Percentiles rank a stretch among this genome's conserved stretches.
These are phyloP conservation scores for Kitagawia praeruptora DNA, from an alignment of 129 eudicot species.

Conservation along the genomic window DNA sequence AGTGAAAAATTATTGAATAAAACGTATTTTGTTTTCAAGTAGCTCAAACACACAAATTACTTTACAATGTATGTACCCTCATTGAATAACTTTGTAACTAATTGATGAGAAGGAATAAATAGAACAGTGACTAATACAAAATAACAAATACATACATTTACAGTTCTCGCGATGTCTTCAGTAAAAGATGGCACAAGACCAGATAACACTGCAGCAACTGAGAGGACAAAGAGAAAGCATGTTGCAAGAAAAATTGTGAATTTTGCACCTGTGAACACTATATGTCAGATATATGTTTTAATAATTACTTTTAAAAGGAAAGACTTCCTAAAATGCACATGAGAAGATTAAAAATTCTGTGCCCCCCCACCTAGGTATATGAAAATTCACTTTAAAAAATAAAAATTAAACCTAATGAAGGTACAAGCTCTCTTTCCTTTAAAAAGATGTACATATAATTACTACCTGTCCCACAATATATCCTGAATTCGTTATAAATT, in stretches of 20 bases:
- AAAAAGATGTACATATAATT: not conserved
- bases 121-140: conserved; percentile 10
- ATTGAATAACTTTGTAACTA: not conserved
- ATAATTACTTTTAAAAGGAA: not conserved
- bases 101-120: not conserved
- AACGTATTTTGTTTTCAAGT: not conserved
- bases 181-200: conserved; percentile 70
- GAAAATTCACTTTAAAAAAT: not conserved
- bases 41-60: not conserved
- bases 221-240: conserved; percentile 44
- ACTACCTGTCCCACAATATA: not conserved
- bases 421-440: not conserved
- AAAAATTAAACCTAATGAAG: not conserved
- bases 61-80: not conserved
- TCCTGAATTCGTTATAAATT: not conserved
- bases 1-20: not conserved
- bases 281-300: conserved; percentile 1
- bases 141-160: conserved; percentile 52
- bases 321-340: not conserved
- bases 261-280: conserved; percentile 58
- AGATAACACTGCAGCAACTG: conserved; percentile 42
- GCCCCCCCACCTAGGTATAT: not conserved
- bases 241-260: conserved; percentile 39
- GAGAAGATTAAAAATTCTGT: not conserved
- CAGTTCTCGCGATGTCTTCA: conserved; percentile 77